A percentile compares a stretch with the other conserved stretches of the same genome.
Conservation (phyloP, 495 filamentous ascomycete species). For the Aspergillus indologenus region DNA sequence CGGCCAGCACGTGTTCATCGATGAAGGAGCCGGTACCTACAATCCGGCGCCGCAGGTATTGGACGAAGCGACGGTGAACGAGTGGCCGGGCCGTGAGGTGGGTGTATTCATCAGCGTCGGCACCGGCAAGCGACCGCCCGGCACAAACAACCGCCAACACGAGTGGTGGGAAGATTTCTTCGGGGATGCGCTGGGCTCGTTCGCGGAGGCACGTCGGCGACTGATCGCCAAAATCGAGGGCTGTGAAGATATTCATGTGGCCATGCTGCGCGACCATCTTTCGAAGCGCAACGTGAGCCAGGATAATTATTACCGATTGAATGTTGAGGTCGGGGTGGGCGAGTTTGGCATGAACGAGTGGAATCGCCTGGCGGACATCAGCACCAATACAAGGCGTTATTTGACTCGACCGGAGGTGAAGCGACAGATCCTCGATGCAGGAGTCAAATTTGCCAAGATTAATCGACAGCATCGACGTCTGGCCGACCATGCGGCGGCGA, state of each 20-base stretch:
- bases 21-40: slow-evolving; percentile 88
- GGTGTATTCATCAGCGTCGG: slow-evolving; percentile 89
- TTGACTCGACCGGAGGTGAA: slow-evolving; percentile 70
- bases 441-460: slow-evolving; percentile 82
- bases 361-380: slow-evolving; percentile 88
- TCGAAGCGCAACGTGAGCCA: slow-evolving; percentile 73
- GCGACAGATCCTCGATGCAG: slow-evolving; percentile 67
- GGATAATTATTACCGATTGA: slow-evolving; percentile 95
- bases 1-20: slow-evolving; percentile 88
- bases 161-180: slow-evolving; percentile 94
- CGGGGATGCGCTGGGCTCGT: slow-evolving; percentile 66
- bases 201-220: slow-evolving; percentile 80
- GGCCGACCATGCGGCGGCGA: slow-evolving; percentile 40
- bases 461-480: slow-evolving; percentile 60
- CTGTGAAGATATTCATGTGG: slow-evolving; percentile 85
- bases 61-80: slow-evolving; percentile 86
- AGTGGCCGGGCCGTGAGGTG: slow-evolving; percentile 90
- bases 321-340: slow-evolving; percentile 94
- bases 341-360: slow-evolving; percentile 99
- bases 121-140: slow-evolving; percentile 80
- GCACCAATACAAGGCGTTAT: slow-evolving; percentile 83
- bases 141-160: slow-evolving; percentile 61
- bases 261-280: slow-evolving; percentile 75
- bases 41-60: slow-evolving; percentile 84
- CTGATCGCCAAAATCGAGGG: slow-evolving; percentile 90